Evolutionary conservation across 148 eudicot genomes (phyloP).

Genomic region (Rhododendron ferrugineum): DNA sequence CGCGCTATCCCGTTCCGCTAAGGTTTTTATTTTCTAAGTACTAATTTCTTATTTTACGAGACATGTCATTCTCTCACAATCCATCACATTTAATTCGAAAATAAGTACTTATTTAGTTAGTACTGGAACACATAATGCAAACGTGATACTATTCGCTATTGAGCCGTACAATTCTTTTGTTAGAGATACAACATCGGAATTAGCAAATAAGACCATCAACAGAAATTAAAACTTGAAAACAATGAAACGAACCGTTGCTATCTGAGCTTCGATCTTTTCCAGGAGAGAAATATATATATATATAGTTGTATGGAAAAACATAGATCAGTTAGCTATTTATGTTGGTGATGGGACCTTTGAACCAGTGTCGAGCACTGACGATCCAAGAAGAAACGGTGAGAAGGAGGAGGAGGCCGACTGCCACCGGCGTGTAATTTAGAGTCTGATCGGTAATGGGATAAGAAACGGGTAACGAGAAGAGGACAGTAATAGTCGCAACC

Average conservation of each 20-base stretch:
- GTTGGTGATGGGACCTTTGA: conserved; percentile 78
- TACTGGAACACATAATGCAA: too few relatives aligned
- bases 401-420: conserved; percentile 76
- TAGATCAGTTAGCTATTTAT: conserved; percentile 24
- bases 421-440: conserved; percentile 91
- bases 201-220: neutral
- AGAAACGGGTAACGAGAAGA: conserved; percentile 80
- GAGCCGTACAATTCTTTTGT: neutral
- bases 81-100: too few relatives aligned
- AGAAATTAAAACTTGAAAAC: neutral
- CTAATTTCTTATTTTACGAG: too few relatives aligned
- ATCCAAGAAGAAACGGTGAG: conserved; percentile 60
- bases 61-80: too few relatives aligned
- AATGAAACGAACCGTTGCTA: neutral
- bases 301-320: neutral
- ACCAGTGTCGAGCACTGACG: conserved; percentile 78
- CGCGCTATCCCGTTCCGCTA: too few relatives aligned
- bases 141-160: too few relatives aligned
- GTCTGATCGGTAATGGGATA: conserved; percentile 67
- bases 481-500: conserved; percentile 65
- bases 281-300: neutral
- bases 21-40: too few relatives aligned
- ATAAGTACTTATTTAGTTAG: too few relatives aligned
- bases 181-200: neutral
- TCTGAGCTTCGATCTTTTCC: neutral